Conservation (phyloP, 78 protist genomes). For the Dictyostelium brefeldianum region DNA sequence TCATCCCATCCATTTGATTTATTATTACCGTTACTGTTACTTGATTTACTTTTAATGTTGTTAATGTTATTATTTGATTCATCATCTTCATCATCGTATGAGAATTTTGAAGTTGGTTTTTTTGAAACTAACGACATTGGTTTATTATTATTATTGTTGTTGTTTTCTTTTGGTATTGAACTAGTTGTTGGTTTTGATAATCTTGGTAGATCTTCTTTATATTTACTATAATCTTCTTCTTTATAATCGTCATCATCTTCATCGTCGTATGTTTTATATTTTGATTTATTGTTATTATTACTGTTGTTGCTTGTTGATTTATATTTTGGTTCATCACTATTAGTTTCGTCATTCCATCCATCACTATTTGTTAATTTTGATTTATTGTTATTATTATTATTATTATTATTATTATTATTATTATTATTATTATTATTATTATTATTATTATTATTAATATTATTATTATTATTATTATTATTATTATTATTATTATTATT, state of each 20-base stretch:
- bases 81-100: constrained; percentile 2
- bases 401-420: neutral
- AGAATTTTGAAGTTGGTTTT: constrained; percentile 33
- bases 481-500: constrained; percentile 4
- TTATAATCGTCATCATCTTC: constrained; percentile 26
- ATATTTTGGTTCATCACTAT: constrained; percentile 17
- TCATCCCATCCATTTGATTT: constrained; percentile 61
- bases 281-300: neutral
- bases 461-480: constrained; percentile 20
- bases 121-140: neutral
- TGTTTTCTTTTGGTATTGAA: neutral
- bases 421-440: neutral
- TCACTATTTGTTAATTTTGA: constrained; percentile 19
- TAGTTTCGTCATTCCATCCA: constrained; percentile 70
- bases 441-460: neutral
- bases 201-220: constrained; percentile 40
- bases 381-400: neutral
- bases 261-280: neutral
- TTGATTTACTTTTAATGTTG: neutral
- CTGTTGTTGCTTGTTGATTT: neutral
- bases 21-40: neutral
- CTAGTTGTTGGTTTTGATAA: neutral
- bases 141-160: neutral
- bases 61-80: neutral
- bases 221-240: neutral